Conservation (phyloP, 371 early-diverging fungal species). For the Chytridiales sp. region DNA sequence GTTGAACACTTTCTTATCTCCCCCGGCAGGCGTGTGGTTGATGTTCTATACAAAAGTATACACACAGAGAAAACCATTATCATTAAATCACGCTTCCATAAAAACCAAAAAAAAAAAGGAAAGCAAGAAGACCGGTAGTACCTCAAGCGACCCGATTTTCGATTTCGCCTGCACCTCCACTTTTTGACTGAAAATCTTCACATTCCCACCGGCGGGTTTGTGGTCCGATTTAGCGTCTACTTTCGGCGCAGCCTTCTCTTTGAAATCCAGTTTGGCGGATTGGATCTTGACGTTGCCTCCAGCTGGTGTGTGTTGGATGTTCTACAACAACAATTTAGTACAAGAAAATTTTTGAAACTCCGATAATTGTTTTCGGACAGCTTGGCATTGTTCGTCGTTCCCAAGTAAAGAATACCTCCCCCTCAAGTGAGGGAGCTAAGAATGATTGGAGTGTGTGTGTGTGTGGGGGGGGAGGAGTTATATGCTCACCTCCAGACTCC, state of each 20-base stretch:
- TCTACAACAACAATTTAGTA: too few relatives aligned
- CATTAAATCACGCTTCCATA: not conserved
- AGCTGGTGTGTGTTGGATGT: slow-evolving; percentile 20
- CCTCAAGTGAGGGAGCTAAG: not conserved
- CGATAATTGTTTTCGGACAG: slow-evolving; percentile 1
- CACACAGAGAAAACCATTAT: not conserved
- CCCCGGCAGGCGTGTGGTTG: slow-evolving; percentile 24
- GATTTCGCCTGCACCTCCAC: slow-evolving; percentile 33
- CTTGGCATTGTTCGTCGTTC: not conserved
- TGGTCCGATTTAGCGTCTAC: slow-evolving; percentile 20
- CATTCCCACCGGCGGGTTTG: slow-evolving; percentile 24
- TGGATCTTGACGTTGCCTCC: slow-evolving; percentile 30
- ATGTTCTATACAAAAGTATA: slow-evolving; percentile 15
- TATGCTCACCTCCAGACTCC: slow-evolving; percentile 19
- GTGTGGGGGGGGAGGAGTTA: too few relatives aligned
- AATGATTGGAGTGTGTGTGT: too few relatives aligned
- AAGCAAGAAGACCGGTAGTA: not conserved
- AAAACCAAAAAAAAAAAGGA: too few relatives aligned
- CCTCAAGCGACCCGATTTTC: slow-evolving; percentile 28
- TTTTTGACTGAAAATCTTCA: slow-evolving; percentile 24
- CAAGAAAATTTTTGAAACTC: too few relatives aligned
- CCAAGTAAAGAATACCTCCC: not conserved
- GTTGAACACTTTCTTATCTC: slow-evolving; percentile 22
- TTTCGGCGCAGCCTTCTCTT: slow-evolving; percentile 17
- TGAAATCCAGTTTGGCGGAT: slow-evolving; percentile 24